phyloP scores from a whole-genome alignment of 2,329 filamentous ascomycete genomes.

The Pseudogymnoascus sp. region DNA sequence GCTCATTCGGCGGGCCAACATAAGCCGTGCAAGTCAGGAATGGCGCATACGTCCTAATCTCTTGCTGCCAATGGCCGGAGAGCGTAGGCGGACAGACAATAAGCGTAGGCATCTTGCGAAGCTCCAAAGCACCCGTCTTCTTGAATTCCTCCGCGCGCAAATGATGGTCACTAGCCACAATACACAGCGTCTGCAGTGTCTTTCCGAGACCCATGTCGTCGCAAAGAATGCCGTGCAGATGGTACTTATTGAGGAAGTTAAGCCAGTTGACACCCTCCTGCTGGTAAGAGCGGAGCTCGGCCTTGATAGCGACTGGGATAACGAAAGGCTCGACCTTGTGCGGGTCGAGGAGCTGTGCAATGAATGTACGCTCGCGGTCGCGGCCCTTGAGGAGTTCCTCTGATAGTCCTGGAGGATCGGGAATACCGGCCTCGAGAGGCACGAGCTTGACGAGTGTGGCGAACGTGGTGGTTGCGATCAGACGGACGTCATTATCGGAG shows the following conservation, averaged over 20 bases:
- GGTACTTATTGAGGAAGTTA: conserved; percentile 94
- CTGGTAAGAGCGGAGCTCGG: conserved; percentile 90
- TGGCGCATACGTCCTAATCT: conserved; percentile 90
- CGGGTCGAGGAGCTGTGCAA: conserved; percentile 88
- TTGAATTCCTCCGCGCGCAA: conserved; percentile 83
- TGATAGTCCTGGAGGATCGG: conserved; percentile 88
- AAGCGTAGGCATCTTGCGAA: conserved; percentile 73
- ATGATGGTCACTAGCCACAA: conserved; percentile 96
- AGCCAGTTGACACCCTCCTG: conserved; percentile 99
- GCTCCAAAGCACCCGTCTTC: conserved; percentile 70
- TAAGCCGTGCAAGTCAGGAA: conserved; percentile 88
- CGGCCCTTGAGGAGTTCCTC: conserved; percentile 80
- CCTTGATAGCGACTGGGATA: conserved; percentile 95
- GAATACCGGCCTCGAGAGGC: conserved; percentile 91
- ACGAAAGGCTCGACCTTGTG: conserved; percentile 93
- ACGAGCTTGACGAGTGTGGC: conserved; percentile 95
- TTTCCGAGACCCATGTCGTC: conserved; percentile 99
- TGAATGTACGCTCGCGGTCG: conserved; percentile 92
- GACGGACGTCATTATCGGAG: conserved; percentile 87
- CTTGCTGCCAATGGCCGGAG: conserved; percentile 97
- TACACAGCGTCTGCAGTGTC: conserved; percentile 93
- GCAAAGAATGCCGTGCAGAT: conserved; percentile 94
- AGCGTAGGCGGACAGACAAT: conserved; percentile 95
- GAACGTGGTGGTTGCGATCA: conserved; percentile 93
- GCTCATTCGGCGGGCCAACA: conserved; percentile 78